These are phyloP conservation scores for Dianthus caryophyllus DNA, from an alignment of 148 eudicot genomes.

Conservation along the genomic window DNA sequence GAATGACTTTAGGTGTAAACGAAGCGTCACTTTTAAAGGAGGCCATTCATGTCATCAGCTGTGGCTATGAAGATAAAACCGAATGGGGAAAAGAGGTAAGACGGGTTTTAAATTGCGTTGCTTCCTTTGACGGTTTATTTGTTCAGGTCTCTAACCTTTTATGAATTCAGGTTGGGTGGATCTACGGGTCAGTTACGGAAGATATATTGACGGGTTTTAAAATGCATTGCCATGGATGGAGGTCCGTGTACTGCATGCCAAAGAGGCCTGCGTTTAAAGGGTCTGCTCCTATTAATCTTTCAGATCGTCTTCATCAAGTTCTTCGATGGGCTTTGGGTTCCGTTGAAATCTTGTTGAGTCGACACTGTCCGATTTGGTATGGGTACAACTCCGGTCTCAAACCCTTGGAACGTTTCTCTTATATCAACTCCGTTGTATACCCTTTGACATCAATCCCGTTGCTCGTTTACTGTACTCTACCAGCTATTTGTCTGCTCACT, in stretches of 20 bases:
- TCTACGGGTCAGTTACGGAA: conserved; percentile 94
- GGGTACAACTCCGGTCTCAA: conserved; percentile 81
- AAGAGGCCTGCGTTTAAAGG: conserved; percentile 89
- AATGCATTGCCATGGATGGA: conserved; percentile 97
- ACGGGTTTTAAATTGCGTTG: neutral
- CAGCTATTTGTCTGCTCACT: conserved; percentile 86
- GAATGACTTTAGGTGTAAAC: conserved; percentile 52
- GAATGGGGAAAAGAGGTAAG: conserved; percentile 98
- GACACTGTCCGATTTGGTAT: conserved; percentile 93
- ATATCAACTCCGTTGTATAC: conserved; percentile 77
- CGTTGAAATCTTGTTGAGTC: conserved; percentile 79
- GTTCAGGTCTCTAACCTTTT: neutral
- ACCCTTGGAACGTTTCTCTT: conserved; percentile 78
- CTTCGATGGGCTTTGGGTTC: conserved; percentile 96
- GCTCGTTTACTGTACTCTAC: conserved; percentile 82
- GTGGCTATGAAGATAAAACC: conserved; percentile 88
- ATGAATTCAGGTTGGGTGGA: conserved; percentile 80
- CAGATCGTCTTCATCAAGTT: conserved; percentile 93
- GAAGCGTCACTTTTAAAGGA: conserved; percentile 80
- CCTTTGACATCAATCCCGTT: conserved; percentile 89
- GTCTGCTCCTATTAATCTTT: conserved; percentile 92
- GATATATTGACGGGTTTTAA: conserved; percentile 96
- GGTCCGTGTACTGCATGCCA: conserved; percentile 92
- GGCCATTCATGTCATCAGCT: conserved; percentile 95
- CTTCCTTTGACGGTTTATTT: neutral